A percentile compares a stretch with the other conserved stretches of the same genome.
Evolutionary conservation across 164 flowering plant species (phyloP).

Genomic region (Berberis thunbergii): DNA sequence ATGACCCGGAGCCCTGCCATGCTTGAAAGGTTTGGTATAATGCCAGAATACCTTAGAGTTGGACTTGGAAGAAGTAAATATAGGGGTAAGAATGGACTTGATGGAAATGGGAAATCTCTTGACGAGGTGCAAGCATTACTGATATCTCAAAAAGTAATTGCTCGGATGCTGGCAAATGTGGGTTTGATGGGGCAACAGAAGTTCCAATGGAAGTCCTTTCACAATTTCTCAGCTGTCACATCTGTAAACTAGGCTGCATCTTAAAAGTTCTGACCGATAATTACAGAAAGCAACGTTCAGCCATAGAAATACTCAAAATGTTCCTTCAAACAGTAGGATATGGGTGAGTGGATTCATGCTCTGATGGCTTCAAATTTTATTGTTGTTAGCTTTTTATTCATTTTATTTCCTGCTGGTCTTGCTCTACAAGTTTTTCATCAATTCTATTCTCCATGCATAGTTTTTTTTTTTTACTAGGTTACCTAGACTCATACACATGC

Average conservation of each 20-base stretch:
- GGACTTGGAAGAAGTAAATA: slow-evolving; percentile 50
- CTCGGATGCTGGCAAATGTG: slow-evolving; percentile 38
- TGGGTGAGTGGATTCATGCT: slow-evolving; percentile 37
- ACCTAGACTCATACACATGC: no score
- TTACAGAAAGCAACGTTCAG: slow-evolving; percentile 89
- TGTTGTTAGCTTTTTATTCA: neutral
- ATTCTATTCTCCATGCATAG: no score
- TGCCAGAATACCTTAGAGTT: slow-evolving; percentile 56
- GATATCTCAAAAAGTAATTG: slow-evolving; percentile 59
- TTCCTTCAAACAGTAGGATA: slow-evolving; percentile 66
- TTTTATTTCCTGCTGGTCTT: no score
- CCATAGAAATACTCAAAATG: slow-evolving; percentile 78
- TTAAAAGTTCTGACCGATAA: slow-evolving; percentile 81
- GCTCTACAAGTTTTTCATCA: no score
- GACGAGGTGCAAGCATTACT: slow-evolving; percentile 69
- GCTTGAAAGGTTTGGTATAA: slow-evolving; percentile 91
- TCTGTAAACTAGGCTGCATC: slow-evolving; percentile 61
- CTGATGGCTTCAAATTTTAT: neutral
- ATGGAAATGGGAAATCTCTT: slow-evolving; percentile 35
- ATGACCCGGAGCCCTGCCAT: slow-evolving; percentile 60
- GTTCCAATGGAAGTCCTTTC: slow-evolving; percentile 65
- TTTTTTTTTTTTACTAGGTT: no score
- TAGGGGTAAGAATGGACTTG: slow-evolving; percentile 45
- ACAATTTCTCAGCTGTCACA: slow-evolving; percentile 65
- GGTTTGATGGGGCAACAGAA: slow-evolving; percentile 75